Conservation (phyloP, 345 rosid genomes). For the Boechera retrofracta region DNA sequence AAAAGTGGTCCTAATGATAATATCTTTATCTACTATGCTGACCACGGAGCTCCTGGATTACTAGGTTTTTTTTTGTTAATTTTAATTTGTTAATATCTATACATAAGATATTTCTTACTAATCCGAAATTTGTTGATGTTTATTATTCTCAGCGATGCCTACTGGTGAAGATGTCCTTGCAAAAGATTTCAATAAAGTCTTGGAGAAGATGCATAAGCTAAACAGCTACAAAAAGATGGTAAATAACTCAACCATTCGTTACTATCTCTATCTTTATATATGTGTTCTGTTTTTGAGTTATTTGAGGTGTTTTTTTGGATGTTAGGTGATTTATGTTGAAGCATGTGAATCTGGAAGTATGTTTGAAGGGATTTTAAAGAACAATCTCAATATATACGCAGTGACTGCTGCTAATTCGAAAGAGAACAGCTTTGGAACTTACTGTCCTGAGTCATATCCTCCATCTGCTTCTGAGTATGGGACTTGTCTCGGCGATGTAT, state of each 20-base stretch:
- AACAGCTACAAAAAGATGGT: slow-evolving; percentile 59
- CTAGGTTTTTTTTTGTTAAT: slow-evolving; percentile 36
- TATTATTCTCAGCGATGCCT: slow-evolving; percentile 54
- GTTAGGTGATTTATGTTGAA: slow-evolving; percentile 66
- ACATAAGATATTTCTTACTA: background rate
- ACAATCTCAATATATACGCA: slow-evolving; percentile 51
- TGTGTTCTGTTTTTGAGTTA: background rate
- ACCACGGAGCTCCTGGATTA: slow-evolving; percentile 64
- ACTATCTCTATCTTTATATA: background rate
- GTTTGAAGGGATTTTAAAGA: slow-evolving; percentile 61
- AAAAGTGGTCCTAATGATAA: slow-evolving; percentile 60
- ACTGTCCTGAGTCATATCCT: slow-evolving; percentile 49
- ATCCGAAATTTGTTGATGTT: background rate
- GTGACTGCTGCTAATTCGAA: slow-evolving; percentile 63
- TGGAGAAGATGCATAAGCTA: slow-evolving; percentile 54
- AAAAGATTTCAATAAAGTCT: slow-evolving; percentile 51
- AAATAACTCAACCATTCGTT: background rate
- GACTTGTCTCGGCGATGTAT: slow-evolving; percentile 70
- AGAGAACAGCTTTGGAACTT: slow-evolving; percentile 62
- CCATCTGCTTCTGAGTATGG: slow-evolving; percentile 36
- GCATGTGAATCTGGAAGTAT: slow-evolving; percentile 77
- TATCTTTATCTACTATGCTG: slow-evolving; percentile 66
- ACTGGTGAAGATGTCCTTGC: slow-evolving; percentile 37
- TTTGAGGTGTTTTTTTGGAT: slow-evolving; percentile 21
- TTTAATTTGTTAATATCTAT: background rate